Base-by-base conservation (phyloP, 345 rosid genomes). In the Angophora floribunda region DNA sequence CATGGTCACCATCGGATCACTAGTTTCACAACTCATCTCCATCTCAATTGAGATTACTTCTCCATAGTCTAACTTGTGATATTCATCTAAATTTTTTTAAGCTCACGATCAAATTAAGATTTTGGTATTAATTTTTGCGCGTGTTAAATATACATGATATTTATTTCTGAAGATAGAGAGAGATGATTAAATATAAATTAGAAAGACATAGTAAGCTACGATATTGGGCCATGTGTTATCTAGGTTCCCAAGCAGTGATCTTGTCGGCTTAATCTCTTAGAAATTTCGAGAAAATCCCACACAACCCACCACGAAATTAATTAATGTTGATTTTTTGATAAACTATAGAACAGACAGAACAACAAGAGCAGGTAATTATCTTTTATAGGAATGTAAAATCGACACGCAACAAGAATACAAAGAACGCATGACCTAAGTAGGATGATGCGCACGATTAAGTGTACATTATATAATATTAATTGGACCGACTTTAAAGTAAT, bases 121-220 rank as follows among this genome's bases (percentile, higher is more conserved):
- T 59, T 9, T 1, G 28, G 6, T 6, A 75, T 0, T 0, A 5
- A 4, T 75, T 36, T 67, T 1, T 9, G 0, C 12, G 0, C 13
- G 4, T 7, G 11, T 21, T 7, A 7, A 22, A 24, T 13, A 4
- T 4, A 4, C n/a, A 9, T 22, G n/a, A 26, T 24, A 57, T 57
- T 24, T 10, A 22, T 21, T 4, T 55, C 22, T 5, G n/a, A 57
- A 57, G 5, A 24, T 57, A 7, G 41, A 36, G 4, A 36, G 41
- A 36, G 41, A 36, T 36, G 41, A 36, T 36, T 36, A 36, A 36
- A 36, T 36, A 4, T 36, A 36, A 36, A 36, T 36, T 36, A 36
- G 41, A 36, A 36, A 36, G 41, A 36, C 41, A 4, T 36, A 4
- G 41, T 36, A 36, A 36, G 41, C 4, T 36, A 36, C 41, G 41